Evolutionary conservation across 768 basidiomycete species (phyloP), one percentile per base, ranked within the genome.

Genomic region (Auricularia heimuer): DNA sequence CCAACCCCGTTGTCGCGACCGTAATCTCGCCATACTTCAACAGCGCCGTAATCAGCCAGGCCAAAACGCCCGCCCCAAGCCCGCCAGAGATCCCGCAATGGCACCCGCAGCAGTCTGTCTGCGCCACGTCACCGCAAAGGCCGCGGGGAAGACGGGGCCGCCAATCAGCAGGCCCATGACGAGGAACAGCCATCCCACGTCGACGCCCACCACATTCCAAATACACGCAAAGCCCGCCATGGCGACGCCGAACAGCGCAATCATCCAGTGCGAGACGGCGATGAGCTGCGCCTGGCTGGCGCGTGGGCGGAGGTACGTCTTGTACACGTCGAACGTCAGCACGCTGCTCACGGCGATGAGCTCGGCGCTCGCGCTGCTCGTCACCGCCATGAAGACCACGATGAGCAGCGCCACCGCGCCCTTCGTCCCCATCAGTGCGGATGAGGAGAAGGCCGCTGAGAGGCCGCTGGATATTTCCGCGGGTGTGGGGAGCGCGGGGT

Each of bases 371-470:
- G 78, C 75, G 6, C 81, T 78, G 39, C 77, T 77, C 3, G 80
- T 82, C 18, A 81, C 81, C 11, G 80, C 80, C 80, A 80, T 81
- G 66, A 81, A 81, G 21, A 80, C 76, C 2, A 81, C 79, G 14
- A 82, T 71, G 0, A 82, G 69, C 35, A 82, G 69, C 1, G 79
- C 78, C 42, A 77, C 73, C 2, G 78, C 81, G 1, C 81, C 80
- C 4, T 76, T 73, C 62, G 77, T 79, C 4, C 80, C 81, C 72
- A 81, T 77, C 18, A 82, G 74, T 2, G 79, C 79, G 4, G 73
- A 75, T 0, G 80, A 80, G 2, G 82, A 80, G 1, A 80, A 77
- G 21, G 81, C 80, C 6, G 80, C 77, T 3, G 79, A 78, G 3
- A 82, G 74, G 14, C 82, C 81, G 12, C 77, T 75, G 37, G 73